These are phyloP conservation scores for Trichoderma endophyticum DNA, from an alignment of 2,329 filamentous ascomycete genomes.

Conservation along the genomic window DNA sequence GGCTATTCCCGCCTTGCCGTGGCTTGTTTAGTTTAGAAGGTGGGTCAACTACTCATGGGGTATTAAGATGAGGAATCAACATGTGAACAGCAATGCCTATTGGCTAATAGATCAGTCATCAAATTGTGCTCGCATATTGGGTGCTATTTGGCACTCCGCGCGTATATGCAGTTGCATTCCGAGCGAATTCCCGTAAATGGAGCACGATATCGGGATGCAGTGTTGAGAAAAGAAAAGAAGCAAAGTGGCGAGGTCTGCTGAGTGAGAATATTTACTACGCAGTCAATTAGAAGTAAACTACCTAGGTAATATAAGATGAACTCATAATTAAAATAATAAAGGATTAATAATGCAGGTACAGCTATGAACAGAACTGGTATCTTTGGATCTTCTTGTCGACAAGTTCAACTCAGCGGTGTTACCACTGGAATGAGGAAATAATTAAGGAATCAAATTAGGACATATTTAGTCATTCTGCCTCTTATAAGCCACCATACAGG, in stretches of 20 bases:
- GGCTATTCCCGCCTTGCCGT: neutral
- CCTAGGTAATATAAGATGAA: neutral
- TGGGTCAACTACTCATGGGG: neutral
- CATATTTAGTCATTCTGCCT: neutral
- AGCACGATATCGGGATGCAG: neutral
- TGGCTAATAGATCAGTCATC: neutral
- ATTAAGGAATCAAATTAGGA: neutral
- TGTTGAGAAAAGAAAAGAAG: neutral
- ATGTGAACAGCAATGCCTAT: neutral
- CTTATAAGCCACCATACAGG: neutral
- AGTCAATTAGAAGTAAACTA: neutral
- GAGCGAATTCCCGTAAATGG: neutral
- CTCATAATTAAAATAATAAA: neutral
- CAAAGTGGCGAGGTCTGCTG: neutral
- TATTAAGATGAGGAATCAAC: neutral
- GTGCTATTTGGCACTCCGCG: neutral
- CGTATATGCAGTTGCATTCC: neutral
- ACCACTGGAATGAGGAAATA: neutral
- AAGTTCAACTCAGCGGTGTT: neutral
- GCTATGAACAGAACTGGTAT: neutral
- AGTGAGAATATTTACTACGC: neutral
- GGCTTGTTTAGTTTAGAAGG: neutral
- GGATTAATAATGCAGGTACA: neutral
- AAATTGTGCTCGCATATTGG: neutral
- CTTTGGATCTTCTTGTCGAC: neutral